Evolutionary conservation across 441 rosid species (phyloP).

Genomic region (Populus hybrid): DNA sequence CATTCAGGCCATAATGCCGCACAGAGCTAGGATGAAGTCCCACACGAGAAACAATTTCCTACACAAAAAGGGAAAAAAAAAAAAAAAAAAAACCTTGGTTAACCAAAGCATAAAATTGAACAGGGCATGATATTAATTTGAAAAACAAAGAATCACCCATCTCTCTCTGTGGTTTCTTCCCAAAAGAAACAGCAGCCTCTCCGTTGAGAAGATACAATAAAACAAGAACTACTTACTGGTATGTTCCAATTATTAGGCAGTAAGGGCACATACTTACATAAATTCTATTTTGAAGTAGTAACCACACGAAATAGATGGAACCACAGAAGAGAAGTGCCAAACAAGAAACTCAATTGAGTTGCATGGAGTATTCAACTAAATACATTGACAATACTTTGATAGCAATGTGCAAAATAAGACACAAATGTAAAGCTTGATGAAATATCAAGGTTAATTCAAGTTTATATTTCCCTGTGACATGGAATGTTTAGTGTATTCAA

Average conservation of each 20-base stretch:
- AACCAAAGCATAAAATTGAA: constrained; percentile 8
- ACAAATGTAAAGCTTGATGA: not conserved
- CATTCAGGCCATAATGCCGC: constrained; percentile 72
- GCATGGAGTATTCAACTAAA: not conserved
- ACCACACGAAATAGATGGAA: not conserved
- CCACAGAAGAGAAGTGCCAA: not conserved
- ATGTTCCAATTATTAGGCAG: not conserved
- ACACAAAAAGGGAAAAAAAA: constrained; percentile 24
- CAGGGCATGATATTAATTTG: constrained; percentile 3
- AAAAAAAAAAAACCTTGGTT: not conserved
- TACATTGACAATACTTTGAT: not conserved
- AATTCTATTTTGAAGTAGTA: not conserved
- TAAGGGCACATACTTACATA: not conserved
- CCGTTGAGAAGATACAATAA: not conserved
- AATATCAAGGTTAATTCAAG: not conserved
- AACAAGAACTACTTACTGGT: not conserved
- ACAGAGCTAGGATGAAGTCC: constrained; percentile 72
- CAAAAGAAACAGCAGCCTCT: not conserved
- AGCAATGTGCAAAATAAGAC: not conserved
- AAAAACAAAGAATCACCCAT: not conserved
- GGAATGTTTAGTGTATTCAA: no score
- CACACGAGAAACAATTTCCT: constrained; percentile 80
- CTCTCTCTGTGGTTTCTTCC: not conserved
- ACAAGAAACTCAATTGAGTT: not conserved
- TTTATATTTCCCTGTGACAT: not conserved